phyloP scores from a whole-genome alignment of 83 land plant species.

The Picea abies region DNA sequence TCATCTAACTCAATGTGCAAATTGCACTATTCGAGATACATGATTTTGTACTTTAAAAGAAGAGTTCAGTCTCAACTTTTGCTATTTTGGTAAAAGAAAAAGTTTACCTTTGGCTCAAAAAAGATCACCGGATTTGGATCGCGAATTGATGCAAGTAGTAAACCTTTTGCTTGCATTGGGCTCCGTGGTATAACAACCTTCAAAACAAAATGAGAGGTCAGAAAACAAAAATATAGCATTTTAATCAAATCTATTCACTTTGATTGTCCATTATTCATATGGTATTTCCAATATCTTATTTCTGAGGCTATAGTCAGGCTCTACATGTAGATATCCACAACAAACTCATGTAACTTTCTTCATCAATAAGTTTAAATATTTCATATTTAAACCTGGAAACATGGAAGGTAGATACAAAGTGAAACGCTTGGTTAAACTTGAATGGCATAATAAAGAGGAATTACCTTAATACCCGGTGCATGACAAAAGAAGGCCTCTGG shows the following conservation, averaged over 20 bases:
- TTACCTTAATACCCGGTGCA: constrained; percentile 95
- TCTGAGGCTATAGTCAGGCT: neutral
- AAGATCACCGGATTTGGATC: constrained; percentile 98
- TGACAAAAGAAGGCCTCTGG: constrained; percentile 99
- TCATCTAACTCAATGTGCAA: too few relatives aligned
- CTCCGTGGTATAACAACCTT: constrained; percentile 99
- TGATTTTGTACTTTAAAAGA: too few relatives aligned
- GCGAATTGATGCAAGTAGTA: constrained; percentile 83
- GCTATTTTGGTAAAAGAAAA: neutral
- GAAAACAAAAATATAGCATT: neutral
- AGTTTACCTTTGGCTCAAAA: constrained; percentile 95
- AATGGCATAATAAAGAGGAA: constrained; percentile 5
- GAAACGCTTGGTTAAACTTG: neutral
- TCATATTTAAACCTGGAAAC: neutral
- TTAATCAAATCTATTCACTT: neutral
- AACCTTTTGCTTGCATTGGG: constrained; percentile 96
- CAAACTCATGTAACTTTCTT: neutral
- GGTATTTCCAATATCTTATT: neutral
- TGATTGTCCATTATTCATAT: constrained; percentile 2
- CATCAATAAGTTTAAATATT: neutral
- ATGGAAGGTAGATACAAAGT: neutral
- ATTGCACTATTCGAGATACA: too few relatives aligned
- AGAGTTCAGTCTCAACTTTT: too few relatives aligned
- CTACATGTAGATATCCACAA: neutral
- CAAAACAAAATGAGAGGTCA: constrained; percentile 3